Evolutionary conservation across 768 basidiomycete genomes (phyloP), one percentile per base, ranked within the genome.

Genomic region (Russula foetens): DNA sequence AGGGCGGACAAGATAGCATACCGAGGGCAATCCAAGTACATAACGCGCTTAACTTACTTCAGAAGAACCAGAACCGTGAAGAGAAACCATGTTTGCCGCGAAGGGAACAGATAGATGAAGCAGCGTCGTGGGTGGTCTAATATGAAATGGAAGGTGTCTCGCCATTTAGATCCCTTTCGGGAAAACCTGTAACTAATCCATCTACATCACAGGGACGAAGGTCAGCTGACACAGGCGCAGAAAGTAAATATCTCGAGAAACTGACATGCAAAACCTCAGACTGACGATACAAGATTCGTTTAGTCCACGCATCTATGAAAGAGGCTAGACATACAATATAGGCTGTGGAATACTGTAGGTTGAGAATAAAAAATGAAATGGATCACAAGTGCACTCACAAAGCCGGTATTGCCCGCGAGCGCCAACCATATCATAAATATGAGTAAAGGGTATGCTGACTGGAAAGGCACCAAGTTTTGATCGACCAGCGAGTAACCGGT

Each of bases 111-210:
- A 70, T 92, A 90, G 11, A 92, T 82, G 68, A 89, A 94, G 72
- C 93, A 96, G 65, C 91, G 83, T 17, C 96, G 83, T 7, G 95
- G 95, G 69, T 98, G 96, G 67, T 97, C 92, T 9, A 98, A 81
- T 7, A 98, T 81, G 69, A 98, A 98, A 55, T 85, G 87, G 1
- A 96, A 75, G 0, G 92, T 91, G 71, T 93, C 91, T 51, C 83
- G 74, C 0, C 84, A 67, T 1, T 84, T 81, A 15, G 91, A 91
- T 0, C 71, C 67, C 2, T 67, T 67, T 8, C 84, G 82, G 19
- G 85, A 79, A 5, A 81, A 45, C 69, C 88, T 89, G 19, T 82
- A 78, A 29, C 86, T 67, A 6, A 71, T 72, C 92, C 92, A 98
- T 63, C 93, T 97, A 68, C n/a, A 14, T 26, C 38, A 7, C 15